Evolutionary conservation across 495 filamentous ascomycete species (phyloP), one percentile per base, ranked within the genome.

Genomic region (Aspergillus kassunensis): DNA sequence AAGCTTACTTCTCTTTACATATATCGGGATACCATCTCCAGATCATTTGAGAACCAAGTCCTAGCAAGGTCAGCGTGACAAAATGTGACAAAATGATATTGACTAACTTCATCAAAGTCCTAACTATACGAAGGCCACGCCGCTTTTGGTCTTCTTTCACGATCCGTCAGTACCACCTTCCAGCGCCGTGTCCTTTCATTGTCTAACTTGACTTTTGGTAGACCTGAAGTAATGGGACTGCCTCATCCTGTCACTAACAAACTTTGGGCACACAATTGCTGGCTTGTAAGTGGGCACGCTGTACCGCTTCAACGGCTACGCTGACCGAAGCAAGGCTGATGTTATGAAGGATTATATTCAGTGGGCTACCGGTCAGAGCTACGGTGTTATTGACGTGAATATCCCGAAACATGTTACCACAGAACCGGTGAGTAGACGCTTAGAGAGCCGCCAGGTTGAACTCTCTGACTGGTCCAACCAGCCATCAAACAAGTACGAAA

Each of bases 331-430:
- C 18, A 78, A 96, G 90, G 76, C 85, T 72, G 91, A 97, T 80
- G 76, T 76, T 31, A 75, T 87, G 24, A 82, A 80, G 58, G 77
- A 82, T 2, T 97, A 96, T 64, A 79, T 95, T 50, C 80, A 86
- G 51, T 97, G 91, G 91, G 88, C 87, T 0, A 61, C 83, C 33
- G 68, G 75, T 12, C 80, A 87, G 39, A 82, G 78, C 18, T 96
- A 87, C 61, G 89, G 80, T 0, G 79, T 98, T 24, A 80, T 97
- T 25, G 93, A 98, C 59, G 83, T 93, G 20, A 97, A 96, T 53
- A 80, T 97, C 15, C 92, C 91, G 0, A 84, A 84, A 53, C 79
- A 85, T 54, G 70, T 89, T 27, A 84, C 82, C 11, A 61, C 51
- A 16, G 59, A 65, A 20, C 48, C 54, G 30, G 72, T 68, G 55